phyloP scores from a whole-genome alignment of 495 filamentous ascomycete species.

The Cercophora newfieldiana region DNA sequence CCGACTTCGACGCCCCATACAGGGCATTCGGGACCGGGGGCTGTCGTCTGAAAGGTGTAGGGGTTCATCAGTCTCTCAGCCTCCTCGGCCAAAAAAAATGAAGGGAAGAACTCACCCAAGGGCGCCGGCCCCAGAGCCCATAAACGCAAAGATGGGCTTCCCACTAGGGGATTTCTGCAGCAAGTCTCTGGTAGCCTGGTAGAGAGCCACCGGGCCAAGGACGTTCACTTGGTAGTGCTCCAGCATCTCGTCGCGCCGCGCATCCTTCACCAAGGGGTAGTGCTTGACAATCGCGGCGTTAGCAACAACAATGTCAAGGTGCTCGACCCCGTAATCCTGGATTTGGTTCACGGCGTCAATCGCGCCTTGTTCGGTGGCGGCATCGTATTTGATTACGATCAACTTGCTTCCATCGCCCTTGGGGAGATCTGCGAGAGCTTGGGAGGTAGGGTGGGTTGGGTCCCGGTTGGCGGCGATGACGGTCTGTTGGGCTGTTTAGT shows the following conservation, averaged over 20 bases:
- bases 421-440: conserved; percentile 28
- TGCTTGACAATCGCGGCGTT: conserved; percentile 32
- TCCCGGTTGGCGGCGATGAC: conserved; percentile 41
- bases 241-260: conserved; percentile 30
- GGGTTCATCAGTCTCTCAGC: too few relatives aligned
- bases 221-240: conserved; percentile 34
- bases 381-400: conserved; percentile 35
- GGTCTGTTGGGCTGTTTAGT: background rate
- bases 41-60: too few relatives aligned
- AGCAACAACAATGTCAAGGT: conserved; percentile 34
- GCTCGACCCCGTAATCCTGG: conserved; percentile 20
- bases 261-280: conserved; percentile 35
- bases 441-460: conserved; percentile 24
- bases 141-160: too few relatives aligned
- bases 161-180: conserved; percentile 4
- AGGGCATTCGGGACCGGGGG: conserved; percentile 34
- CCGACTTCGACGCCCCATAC: conserved; percentile 45
- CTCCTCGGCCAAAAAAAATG: too few relatives aligned
- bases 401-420: conserved; percentile 21
- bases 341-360: conserved; percentile 23
- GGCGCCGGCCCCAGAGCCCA: too few relatives aligned
- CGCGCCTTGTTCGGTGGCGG: conserved; percentile 23
- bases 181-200: conserved; percentile 14
- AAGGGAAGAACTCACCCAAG: too few relatives aligned
- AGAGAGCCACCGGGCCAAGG: conserved; percentile 28